phyloP scores from a whole-genome alignment of 306 rosid species.

The Ormosia semicastrata region DNA sequence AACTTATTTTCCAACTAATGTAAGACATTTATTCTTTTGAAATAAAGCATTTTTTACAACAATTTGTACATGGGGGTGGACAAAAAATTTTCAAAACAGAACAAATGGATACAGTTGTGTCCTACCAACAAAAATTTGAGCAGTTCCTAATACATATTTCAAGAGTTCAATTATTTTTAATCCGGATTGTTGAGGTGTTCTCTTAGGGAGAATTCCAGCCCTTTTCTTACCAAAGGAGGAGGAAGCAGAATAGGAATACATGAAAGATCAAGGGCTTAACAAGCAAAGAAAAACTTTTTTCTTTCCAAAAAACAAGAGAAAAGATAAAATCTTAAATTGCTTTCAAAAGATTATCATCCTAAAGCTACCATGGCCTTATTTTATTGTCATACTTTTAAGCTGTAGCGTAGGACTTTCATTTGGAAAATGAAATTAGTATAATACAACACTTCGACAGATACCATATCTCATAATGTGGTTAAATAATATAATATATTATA shows the following conservation, averaged over 20 bases:
- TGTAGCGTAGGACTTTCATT: neutral
- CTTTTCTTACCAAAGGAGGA: neutral
- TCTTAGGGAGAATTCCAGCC: neutral
- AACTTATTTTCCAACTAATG: no score
- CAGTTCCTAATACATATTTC: neutral
- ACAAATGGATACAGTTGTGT: neutral
- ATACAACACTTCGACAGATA: no score
- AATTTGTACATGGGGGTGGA: neutral
- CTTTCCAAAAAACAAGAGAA: no score
- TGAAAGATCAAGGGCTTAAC: neutral
- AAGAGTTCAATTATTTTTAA: neutral
- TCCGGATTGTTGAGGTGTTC: neutral
- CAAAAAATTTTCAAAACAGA: neutral
- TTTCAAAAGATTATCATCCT: slow-evolving; percentile 1
- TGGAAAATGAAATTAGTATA: no score
- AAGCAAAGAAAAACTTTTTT: neutral
- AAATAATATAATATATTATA: no score
- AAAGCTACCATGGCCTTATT: neutral
- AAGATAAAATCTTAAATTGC: neutral
- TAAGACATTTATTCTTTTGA: no score
- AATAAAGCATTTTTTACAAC: no score
- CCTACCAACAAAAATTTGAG: neutral
- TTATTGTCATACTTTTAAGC: neutral
- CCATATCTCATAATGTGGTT: no score
- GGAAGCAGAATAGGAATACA: neutral